Conservation (phyloP, 1,284 basidiomycete genomes). For the Puccinia novopanici region DNA sequence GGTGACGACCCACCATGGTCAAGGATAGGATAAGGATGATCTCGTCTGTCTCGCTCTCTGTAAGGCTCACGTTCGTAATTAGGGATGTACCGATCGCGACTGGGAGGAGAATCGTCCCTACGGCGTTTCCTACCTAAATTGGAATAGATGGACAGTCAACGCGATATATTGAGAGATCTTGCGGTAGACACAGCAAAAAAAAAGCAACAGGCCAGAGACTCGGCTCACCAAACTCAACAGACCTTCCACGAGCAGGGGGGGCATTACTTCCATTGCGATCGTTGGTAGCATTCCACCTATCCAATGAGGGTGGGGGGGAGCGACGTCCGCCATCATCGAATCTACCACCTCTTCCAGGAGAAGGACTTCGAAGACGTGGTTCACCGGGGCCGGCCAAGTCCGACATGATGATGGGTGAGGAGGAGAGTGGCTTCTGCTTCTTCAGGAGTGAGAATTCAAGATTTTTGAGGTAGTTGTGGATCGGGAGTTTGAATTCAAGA, state of each 20-base stretch:
- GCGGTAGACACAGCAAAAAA: neutral
- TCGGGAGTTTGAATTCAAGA: neutral
- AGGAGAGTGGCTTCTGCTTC: no score
- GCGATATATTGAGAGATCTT: no score
- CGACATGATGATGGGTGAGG: slow-evolving; percentile 11
- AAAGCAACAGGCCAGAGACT: neutral
- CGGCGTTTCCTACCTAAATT: slow-evolving; percentile 47
- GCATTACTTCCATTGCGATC: slow-evolving; percentile 14
- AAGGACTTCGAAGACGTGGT: slow-evolving; percentile 41
- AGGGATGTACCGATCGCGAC: slow-evolving; percentile 50
- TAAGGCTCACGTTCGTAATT: slow-evolving; percentile 51
- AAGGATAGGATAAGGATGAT: slow-evolving; percentile 18
- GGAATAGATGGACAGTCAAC: neutral
- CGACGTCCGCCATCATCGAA: slow-evolving; percentile 47
- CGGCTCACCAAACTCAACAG: slow-evolving; percentile 42
- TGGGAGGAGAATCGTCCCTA: slow-evolving; percentile 38
- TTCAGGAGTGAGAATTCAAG: neutral
- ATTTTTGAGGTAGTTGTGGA: neutral
- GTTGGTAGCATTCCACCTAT: slow-evolving; percentile 4
- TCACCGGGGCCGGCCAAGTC: slow-evolving; percentile 11
- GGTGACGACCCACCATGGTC: slow-evolving; percentile 41
- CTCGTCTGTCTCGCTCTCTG: slow-evolving; percentile 43
- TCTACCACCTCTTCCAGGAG: slow-evolving; percentile 46
- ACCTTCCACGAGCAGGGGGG: slow-evolving; percentile 21
- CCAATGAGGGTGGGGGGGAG: slow-evolving; percentile 30